These are phyloP conservation scores for Cercospora sp. DNA, from an alignment of 2,329 filamentous ascomycete species.

Conservation along the genomic window DNA sequence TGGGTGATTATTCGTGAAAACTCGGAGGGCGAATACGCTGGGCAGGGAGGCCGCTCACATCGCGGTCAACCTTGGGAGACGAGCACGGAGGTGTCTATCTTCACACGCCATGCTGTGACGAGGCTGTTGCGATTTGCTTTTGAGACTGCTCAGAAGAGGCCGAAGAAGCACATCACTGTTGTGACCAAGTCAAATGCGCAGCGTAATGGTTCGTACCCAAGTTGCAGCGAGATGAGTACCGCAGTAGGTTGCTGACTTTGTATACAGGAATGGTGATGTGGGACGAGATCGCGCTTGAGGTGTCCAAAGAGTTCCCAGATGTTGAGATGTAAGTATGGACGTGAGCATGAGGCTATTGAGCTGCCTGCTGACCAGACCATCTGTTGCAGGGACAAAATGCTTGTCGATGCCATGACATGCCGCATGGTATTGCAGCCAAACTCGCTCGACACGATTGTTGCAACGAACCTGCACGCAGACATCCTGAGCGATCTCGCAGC, in stretches of 20 bases:
- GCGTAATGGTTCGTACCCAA: constrained; percentile 51
- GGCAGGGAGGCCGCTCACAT: constrained; percentile 64
- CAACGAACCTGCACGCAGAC: constrained; percentile 63
- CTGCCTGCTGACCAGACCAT: background rate
- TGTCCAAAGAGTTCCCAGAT: constrained; percentile 60
- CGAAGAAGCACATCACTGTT: constrained; percentile 60
- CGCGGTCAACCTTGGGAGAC: constrained; percentile 59
- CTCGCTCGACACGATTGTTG: constrained; percentile 63
- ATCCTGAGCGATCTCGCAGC: constrained; percentile 71
- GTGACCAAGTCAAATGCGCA: constrained; percentile 68
- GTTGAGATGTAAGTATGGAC: constrained; percentile 43
- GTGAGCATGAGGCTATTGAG: background rate
- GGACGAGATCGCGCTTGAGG: constrained; percentile 61
- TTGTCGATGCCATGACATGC: constrained; percentile 67
- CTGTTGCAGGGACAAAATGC: constrained; percentile 59
- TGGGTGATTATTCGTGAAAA: constrained; percentile 69
- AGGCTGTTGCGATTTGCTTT: constrained; percentile 65
- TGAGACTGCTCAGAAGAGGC: constrained; percentile 58
- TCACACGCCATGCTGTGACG: constrained; percentile 61
- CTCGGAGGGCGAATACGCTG: constrained; percentile 66
- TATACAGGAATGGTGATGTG: constrained; percentile 60
- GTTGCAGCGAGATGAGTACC: background rate
- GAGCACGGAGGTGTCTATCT: constrained; percentile 64
- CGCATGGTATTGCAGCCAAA: constrained; percentile 63
- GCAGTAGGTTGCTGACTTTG: background rate